These are phyloP conservation scores for Fraxinus pennsylvanica DNA, from an alignment of 257 asterid genomes.

Conservation along the genomic window DNA sequence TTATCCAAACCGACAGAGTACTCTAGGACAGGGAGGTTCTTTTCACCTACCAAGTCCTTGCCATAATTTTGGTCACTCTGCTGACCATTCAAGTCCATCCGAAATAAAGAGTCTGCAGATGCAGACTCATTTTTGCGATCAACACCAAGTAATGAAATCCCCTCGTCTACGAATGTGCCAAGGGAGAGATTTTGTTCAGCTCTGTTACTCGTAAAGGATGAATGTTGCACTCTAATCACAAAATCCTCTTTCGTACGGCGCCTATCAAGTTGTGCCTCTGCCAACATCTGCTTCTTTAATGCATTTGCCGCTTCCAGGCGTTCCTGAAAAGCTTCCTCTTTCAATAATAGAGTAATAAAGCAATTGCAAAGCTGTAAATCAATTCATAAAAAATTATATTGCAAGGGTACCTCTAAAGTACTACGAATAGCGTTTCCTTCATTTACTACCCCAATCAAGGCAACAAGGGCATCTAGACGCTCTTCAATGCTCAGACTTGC, in stretches of 20 bases:
- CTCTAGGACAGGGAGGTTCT: conserved; percentile 44
- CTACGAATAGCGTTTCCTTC: conserved; percentile 81
- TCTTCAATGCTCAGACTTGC: conserved; percentile 72
- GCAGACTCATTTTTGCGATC: conserved; percentile 42
- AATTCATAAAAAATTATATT: not conserved
- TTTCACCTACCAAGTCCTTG: conserved; percentile 37
- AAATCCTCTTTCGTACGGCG: conserved; percentile 82
- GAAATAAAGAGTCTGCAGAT: conserved; percentile 32
- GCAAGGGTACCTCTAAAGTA: conserved; percentile 64
- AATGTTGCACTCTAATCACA: conserved; percentile 40
- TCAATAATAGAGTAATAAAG: conserved; percentile 26
- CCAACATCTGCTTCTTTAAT: conserved; percentile 95
- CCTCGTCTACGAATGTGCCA: conserved; percentile 37
- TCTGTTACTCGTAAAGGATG: conserved; percentile 34
- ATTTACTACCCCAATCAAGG: conserved; percentile 71
- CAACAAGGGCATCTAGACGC: conserved; percentile 80
- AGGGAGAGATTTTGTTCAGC: conserved; percentile 34
- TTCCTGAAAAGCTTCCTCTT: conserved; percentile 53
- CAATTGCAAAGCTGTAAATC: conserved; percentile 21
- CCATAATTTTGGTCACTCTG: conserved; percentile 40
- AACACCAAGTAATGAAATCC: conserved; percentile 35
- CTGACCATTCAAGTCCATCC: conserved; percentile 46
- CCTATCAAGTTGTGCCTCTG: conserved; percentile 87
- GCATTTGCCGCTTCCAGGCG: conserved; percentile 96
- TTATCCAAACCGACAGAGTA: conserved; percentile 40